Evolutionary conservation across 2,329 filamentous ascomycete species (phyloP), one percentile per base, ranked within the genome.

Genomic region (Hymenotorrendiella dingleyae): DNA sequence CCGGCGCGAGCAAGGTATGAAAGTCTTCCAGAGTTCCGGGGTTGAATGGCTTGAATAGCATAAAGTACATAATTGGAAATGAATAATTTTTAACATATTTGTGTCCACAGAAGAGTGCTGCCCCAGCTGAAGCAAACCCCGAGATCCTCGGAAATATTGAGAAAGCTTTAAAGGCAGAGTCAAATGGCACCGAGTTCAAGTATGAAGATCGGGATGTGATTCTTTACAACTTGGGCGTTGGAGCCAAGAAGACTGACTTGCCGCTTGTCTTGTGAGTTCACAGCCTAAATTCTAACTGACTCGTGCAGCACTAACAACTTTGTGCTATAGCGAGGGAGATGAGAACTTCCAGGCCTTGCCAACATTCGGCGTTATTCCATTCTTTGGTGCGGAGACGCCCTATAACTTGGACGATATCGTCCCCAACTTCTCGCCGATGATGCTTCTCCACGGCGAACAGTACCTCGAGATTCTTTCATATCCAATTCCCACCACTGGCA

Each of bases 391-490:
- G 47, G 75, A 85, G 54, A 71, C 81, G 48, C 87, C 91, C 21
- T 97, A 85, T 72, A 80, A 74, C 65, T 76, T 93, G 58, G 78
- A 81, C 60, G 80, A 90, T 44, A 77, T 98, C 48, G 84, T 97
- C 21, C 89, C 90, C 64, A 94, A 97, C 74, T 98, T 96, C 74
- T 88, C 80, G 27, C 91, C 90, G 49, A 96, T 95, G 88, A 96
- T 96, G 89, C 80, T 98, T 38, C 84, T 98, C 19, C 93, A 98
- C 70, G 93, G 93, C 62, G 93, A 98, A 74, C 93, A 98, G 67
- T 98, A 90, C 70, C 86, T 98, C 52, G 93, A 98, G 69, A 78
- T 98, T 60, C 81, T 83, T 62, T 88, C 91, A 66, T 94, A 82
- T 71, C 93, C 93, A 29, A 85, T 97, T 57, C 91, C 91, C 26